These are phyloP conservation scores for Canna indica DNA, from an alignment of 176 grass and related monocot genomes.

Conservation along the genomic window DNA sequence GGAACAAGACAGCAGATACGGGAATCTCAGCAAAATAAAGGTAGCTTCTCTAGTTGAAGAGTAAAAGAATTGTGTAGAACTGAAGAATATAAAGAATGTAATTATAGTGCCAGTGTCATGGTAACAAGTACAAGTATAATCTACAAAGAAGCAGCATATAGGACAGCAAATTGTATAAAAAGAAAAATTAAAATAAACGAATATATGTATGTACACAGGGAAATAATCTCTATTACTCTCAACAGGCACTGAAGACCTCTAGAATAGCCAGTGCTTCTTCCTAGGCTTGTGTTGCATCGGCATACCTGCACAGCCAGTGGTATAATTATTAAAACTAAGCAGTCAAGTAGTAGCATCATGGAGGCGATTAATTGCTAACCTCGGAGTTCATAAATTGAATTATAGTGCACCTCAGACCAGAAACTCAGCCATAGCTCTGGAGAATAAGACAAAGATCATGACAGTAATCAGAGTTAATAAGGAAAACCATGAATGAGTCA, in stretches of 20 bases:
- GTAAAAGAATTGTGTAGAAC: no score
- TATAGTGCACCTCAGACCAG: slow-evolving; percentile 98
- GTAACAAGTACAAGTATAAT: not conserved
- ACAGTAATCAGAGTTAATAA: not conserved
- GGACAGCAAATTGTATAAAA: not conserved
- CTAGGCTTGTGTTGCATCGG: slow-evolving; percentile 65
- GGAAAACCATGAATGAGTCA: not conserved
- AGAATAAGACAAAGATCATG: not conserved
- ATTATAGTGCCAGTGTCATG: not conserved
- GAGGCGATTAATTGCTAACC: slow-evolving; percentile 32
- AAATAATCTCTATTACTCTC: not conserved
- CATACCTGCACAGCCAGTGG: slow-evolving; percentile 35
- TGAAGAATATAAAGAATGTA: not conserved
- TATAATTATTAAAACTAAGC: not conserved
- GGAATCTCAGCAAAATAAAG: no score
- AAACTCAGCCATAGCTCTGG: slow-evolving; percentile 96
- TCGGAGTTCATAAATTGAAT: slow-evolving; percentile 81
- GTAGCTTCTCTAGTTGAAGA: no score
- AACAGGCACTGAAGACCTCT: not conserved
- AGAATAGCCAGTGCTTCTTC: slow-evolving; percentile 94
- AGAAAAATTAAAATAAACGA: not conserved
- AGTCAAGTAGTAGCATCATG: not conserved
- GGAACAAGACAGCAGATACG: no score
- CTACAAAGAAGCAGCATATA: not conserved
- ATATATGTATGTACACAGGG: not conserved